Conservation (phyloP, 1,284 basidiomycete genomes). For the Ceratobasidium sp. region DNA sequence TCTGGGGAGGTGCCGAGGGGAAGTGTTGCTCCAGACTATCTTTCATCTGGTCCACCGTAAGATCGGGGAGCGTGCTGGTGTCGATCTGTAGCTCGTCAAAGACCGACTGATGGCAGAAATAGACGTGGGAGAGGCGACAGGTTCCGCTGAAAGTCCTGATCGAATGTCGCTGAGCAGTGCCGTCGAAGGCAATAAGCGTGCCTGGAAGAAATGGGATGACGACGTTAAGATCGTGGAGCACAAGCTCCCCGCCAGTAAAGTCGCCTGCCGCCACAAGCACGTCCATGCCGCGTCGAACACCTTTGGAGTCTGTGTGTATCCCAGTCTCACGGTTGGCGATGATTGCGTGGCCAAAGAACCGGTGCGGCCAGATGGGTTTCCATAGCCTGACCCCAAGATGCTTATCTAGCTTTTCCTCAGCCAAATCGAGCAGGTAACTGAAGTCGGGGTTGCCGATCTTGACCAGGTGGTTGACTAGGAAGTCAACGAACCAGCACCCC, state of each 20-base stretch:
- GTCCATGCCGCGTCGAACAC: neutral
- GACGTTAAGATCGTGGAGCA: neutral
- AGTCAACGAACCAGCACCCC: neutral
- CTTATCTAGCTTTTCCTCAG: neutral
- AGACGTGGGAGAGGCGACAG: neutral
- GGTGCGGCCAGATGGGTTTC: neutral
- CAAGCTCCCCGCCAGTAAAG: neutral
- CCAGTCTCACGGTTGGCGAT: neutral
- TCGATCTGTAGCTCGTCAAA: constrained; percentile 1
- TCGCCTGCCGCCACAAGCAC: neutral
- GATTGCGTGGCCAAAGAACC: neutral
- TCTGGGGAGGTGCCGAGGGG: too few relatives aligned
- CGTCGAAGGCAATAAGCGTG: constrained; percentile 2
- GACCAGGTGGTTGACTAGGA: neutral
- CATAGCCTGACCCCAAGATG: neutral
- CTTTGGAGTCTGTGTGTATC: neutral
- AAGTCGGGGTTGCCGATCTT: neutral
- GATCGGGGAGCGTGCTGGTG: neutral
- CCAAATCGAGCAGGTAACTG: neutral
- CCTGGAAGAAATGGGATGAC: neutral
- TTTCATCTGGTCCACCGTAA: too few relatives aligned
- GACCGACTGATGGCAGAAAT: constrained; percentile 2
- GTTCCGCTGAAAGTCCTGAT: neutral
- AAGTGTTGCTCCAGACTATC: too few relatives aligned
- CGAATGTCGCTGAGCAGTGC: neutral